Base-by-base conservation (phyloP, 2,329 filamentous ascomycete genomes). In the Tolypocladium sp. region DNA sequence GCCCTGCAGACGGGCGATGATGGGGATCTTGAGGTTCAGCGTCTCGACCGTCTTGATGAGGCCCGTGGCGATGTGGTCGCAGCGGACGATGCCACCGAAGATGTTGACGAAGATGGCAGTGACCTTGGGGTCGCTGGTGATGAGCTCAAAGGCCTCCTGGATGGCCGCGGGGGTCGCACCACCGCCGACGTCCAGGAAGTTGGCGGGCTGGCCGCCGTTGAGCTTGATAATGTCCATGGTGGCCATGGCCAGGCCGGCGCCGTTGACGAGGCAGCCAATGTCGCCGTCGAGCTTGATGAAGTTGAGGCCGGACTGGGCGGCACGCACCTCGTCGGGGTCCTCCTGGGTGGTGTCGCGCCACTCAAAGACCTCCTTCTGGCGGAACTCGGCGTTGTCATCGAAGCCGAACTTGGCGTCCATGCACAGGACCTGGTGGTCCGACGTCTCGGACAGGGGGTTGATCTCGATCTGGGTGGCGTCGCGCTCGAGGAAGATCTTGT, bases 181-280 rank as follows among this genome's bases (percentile, higher is more conserved):
- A 75, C 94, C 94, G 72, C 94, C 94, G 68, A 99, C 94, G 75
- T 99, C 94, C 68, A 99, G 84, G 87, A 99, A 99, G 86, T 99
- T 99, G 69, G 94, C 94, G 63, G 94, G 94, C 72, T 86, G 82
- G 64, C 94, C 94, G 68, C 94, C 94, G 80, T 97, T 99, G 64
- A 99, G 86, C 87, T 99, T 97, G 85, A 99, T 99, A 77, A 99
- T 97, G 78, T 99, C 94, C 94, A 99, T 99, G 75, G 94, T 99
- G 64, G 94, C 94, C 94, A 99, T 99, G 79, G 94, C 94, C 67
- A 99, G 89, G 81, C 94, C 94, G 70, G 94, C 94, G 75, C 94
- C 94, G 81, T 99, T 99, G 81, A 99, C 94, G 68, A 97, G 84
- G 82, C 94, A 99, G 78, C 94, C 94, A 74, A 99, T 99, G 75